Base-by-base conservation (phyloP, 176 grass and related monocot genomes). In the Musa beccarii region DNA sequence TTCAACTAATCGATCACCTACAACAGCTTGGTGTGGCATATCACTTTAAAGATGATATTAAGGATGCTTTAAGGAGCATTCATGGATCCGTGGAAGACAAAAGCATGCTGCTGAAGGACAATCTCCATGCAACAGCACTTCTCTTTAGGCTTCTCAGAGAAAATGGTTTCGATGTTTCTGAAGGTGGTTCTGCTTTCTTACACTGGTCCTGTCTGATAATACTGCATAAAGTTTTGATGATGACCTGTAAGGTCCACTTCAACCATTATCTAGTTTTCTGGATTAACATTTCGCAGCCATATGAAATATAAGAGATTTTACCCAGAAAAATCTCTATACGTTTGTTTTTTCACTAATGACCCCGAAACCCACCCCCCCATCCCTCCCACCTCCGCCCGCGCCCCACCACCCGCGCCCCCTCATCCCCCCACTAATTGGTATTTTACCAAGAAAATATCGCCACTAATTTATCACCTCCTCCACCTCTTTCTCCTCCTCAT, bases 11-110 rank as follows among this genome's bases (percentile, higher is more conserved):
- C 34, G 34, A 43, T 43, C 34, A 43, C 34, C 34, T 59, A 2
- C 25, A 73, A 15, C 79, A 81, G 34, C 67, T 81, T 66, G 79
- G 68, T 24, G 26, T 81, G 26, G 53, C 79, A 74, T 74, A 81
- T 52, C 79, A 81, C 50, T 81, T 81, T 54, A 81, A 66, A 25
- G 69, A 81, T 9, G 79, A 81, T 68, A 81, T 74, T 22, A 64
- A 61, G 43, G 16, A 16, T 9, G 53, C 71, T 11, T 16, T 79
- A 65, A 19, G 50, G 0, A 22, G 17, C 10, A 81, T 73, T 21
- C 15, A 62, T 23, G 26, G 59, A 15, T 49, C 23, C 10, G 7
- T 74, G 23, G 54, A 74, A 51, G 10, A 22, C 8, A 54, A 4
- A 15, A 54, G 43, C 66, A 68, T 9, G 66, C 10, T 17, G 12